Evolutionary conservation across 306 rosid genomes (phyloP), one percentile per base, ranked within the genome.

Genomic region (Dicorynia guianensis): DNA sequence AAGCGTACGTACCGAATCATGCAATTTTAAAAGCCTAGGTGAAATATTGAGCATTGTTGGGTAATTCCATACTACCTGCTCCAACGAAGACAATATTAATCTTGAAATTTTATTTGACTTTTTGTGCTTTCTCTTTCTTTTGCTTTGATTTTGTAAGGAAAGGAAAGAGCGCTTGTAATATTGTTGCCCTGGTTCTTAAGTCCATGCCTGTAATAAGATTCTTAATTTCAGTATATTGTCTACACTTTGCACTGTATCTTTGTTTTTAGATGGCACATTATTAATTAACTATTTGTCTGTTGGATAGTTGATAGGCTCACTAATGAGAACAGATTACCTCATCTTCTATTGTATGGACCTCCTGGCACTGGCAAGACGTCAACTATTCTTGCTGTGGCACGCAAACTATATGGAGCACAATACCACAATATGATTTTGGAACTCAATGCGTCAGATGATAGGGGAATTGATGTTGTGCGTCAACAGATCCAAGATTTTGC

Each of bases 331-430:
- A 86, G 96, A 84, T 81, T 96, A 84, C 98, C 99, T 0, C 99
- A 92, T 81, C 97, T 96, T 54, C 79, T 96, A 14, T 67, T 96
- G 83, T 96, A 96, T 34, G 99, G 99, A 2, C 99, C 99, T 36
- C 98, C 98, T 20, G 98, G 98, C 20, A 96, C 99, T 0, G 98
- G 99, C 11, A 96, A 96, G 81, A 96, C 99, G 7, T 96, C 99
- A 5, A 92, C 98, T 8, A 87, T 92, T 83, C 97, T 96, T 2
- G 98, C 96, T 0, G 93, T 96, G 56, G 98, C 99, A 3, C 90
- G 98, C 42, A 89, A 92, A 82, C 89, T 96, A 5, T 90, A 96
- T 74, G 99, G 99, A n/a, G 59, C 82, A 0, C 90, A 84, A 25
- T 90, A 77, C 76, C 90, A 72, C 20, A 89, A 86, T 48, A 96